Evolutionary conservation across 495 filamentous ascomycete genomes (phyloP), one percentile per base, ranked within the genome.

Genomic region (Talaromyces ruber): DNA sequence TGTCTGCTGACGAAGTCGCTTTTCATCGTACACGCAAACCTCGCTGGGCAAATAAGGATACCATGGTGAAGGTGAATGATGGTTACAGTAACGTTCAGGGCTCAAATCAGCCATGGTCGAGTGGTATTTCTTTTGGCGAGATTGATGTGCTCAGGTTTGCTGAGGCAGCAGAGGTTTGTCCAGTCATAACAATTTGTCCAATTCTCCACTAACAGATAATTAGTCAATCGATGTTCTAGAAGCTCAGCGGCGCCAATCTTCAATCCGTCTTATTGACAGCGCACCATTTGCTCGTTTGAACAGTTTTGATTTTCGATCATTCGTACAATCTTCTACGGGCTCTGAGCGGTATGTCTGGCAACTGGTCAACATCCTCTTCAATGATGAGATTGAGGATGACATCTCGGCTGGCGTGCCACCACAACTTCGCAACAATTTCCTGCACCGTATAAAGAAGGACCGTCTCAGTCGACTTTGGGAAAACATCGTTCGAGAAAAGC

Each of bases 311-410:
- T 68, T 79, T 26, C 64, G 67, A 28, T 66, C 72, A 43, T 79
- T 78, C 65, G 45, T 69, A 29, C 65, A 76, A 68, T 65, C 72
- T 59, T 63, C 65, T 29, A 67, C 68, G 6, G 69, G 74, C 21
- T 66, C 72, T 53, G 77, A 80, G 64, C 68, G 74, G 62, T 34
- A 78, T 63, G 64, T 75, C 4, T 80, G 78, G 78, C 72, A 75
- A 52, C 80, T 97, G 59, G 88, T 90, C n/a, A 86, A 87, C 56
- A 82, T 97, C 29, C 82, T 98, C 21, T 98, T 94, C 68, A 92
- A 97, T 63, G 83, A 88, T 16, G 71, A 82, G 7, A 71, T 80
- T 6, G 74, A 81, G 39, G 71, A 77, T 53, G 76, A 79, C 18
- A 76, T 76, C 30, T 77, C 76, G 4, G 75, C 70, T 1, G 73